Evolutionary conservation across 2,329 filamentous ascomycete species (phyloP).

Genomic region (Tolypocladium album): DNA sequence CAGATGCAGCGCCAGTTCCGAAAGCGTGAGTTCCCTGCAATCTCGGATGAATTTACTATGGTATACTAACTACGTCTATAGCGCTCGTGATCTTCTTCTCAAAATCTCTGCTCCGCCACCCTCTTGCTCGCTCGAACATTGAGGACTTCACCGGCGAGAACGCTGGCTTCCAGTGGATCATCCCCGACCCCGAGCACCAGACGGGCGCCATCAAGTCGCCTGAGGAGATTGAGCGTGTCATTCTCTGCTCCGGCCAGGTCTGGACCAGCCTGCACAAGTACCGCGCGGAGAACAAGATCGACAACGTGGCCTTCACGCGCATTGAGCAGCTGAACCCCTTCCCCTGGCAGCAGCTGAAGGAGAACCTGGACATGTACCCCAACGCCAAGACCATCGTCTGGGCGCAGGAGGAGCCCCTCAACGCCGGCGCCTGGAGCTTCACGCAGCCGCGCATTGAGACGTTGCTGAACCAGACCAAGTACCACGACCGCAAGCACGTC

Average conservation of each 20-base stretch:
- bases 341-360: conserved; percentile 93
- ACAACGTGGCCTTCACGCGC: conserved; percentile 87
- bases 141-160: conserved; percentile 78
- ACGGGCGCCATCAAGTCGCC: conserved; percentile 62
- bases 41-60: neutral
- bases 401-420: conserved; percentile 95
- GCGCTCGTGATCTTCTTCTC: conserved; percentile 97
- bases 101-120: conserved; percentile 91
- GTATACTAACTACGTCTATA: conserved; percentile 19
- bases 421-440: conserved; percentile 94
- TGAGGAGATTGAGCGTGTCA: conserved; percentile 85
- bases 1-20: conserved; percentile 99
- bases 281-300: conserved; percentile 75
- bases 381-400: conserved; percentile 97
- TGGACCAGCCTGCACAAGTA: conserved; percentile 86
- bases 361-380: conserved; percentile 93
- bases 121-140: conserved; percentile 76
- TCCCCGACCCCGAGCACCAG: conserved; percentile 78
- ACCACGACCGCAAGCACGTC: conserved; percentile 90
- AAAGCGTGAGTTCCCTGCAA: conserved; percentile 62
- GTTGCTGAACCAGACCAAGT: conserved; percentile 79
- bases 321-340: conserved; percentile 98
- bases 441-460: conserved; percentile 97
- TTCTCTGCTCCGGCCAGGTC: conserved; percentile 91
- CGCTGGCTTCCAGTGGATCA: conserved; percentile 94